Base-by-base conservation (phyloP, 1,284 basidiomycete species). In the Neolentinus lepideus region DNA sequence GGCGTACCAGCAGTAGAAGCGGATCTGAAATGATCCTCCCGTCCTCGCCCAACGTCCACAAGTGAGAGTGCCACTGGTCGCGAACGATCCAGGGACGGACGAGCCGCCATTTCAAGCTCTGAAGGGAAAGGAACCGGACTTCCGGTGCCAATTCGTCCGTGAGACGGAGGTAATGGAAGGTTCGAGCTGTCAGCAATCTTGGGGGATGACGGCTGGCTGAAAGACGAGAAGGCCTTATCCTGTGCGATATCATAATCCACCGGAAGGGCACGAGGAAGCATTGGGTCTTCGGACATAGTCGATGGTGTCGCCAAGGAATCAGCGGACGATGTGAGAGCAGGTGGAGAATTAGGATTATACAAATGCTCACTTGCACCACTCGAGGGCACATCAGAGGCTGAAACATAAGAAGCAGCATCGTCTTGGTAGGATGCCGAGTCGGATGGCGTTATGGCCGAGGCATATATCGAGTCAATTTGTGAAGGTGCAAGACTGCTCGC, bases 231-330 rank as follows among this genome's bases (percentile, higher is more conserved):
- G n/a, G 47, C 29, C 9, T 50, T 36, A 36, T 56, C 53, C 12
- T 36, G 61, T 38, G 64, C 60, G 35, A 35, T 58, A 48, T 57
- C 61, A 35, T 65, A 63, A 57, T 65, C 65, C 52, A 61, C 36
- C 21, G 57, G 54, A 57, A 64, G 58, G 57, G 61, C 63, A 62
- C 72, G 55, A 53, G 63, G 63, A 57, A 66, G 60, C 51, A 65
- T 61, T 3, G 72, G 67, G 29, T 71, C 73, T 22, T 69, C 75
- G 11, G 76, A 76, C 22, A 71, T 67, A 26, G 67, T 65, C 26
- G 77, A 76, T 3, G 74, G 72, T 4, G 70, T 67, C 1, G 72
- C 74, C 21, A 78, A 57, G 2, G 75, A 79, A 53, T 78, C 76
- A 0, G 74, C 71, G 1, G 77, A 79, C 2, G 71, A 75, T 10